phyloP scores from a whole-genome alignment of 2,329 filamentous ascomycete genomes.

The Eutypa lata region DNA sequence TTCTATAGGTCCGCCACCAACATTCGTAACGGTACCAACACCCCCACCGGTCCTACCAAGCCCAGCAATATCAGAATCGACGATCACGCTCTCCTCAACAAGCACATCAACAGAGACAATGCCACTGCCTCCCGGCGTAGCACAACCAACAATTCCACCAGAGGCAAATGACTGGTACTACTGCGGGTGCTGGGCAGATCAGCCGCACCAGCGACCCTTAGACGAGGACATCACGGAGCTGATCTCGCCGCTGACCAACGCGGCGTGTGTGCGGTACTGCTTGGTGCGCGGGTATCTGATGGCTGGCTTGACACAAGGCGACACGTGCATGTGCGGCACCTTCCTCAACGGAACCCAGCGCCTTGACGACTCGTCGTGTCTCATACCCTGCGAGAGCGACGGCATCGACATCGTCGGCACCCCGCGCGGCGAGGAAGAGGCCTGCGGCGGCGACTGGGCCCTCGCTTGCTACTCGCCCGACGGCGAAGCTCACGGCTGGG shows the following conservation, averaged over 20 bases:
- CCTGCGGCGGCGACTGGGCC: slow-evolving; percentile 48
- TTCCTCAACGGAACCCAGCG: slow-evolving; percentile 34
- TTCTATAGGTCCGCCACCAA: slow-evolving; percentile 10
- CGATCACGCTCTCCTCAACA: not conserved
- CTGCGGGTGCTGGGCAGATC: slow-evolving; percentile 29
- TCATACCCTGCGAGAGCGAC: slow-evolving; percentile 49
- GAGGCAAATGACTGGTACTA: slow-evolving; percentile 24
- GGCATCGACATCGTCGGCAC: slow-evolving; percentile 7
- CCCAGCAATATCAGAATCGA: not conserved
- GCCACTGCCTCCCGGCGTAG: not conserved
- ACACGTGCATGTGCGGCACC: slow-evolving; percentile 47
- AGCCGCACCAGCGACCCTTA: slow-evolving; percentile 19
- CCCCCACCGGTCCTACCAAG: not conserved
- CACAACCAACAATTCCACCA: slow-evolving; percentile 14
- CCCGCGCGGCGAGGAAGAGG: slow-evolving; percentile 26
- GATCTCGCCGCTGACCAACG: slow-evolving; percentile 22
- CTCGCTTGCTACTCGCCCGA: slow-evolving; percentile 42
- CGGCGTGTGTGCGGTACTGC: slow-evolving; percentile 46
- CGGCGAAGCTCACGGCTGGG: slow-evolving; percentile 31
- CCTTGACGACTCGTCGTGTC: slow-evolving; percentile 44
- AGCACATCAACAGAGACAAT: not conserved
- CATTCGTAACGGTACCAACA: slow-evolving; percentile 6
- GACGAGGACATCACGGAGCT: slow-evolving; percentile 9
- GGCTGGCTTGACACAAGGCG: slow-evolving; percentile 47
- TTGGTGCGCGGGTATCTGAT: slow-evolving; percentile 39